These are phyloP conservation scores for Coemansia sp. DNA, from an alignment of 192 early-diverging fungal species.

Conservation along the genomic window DNA sequence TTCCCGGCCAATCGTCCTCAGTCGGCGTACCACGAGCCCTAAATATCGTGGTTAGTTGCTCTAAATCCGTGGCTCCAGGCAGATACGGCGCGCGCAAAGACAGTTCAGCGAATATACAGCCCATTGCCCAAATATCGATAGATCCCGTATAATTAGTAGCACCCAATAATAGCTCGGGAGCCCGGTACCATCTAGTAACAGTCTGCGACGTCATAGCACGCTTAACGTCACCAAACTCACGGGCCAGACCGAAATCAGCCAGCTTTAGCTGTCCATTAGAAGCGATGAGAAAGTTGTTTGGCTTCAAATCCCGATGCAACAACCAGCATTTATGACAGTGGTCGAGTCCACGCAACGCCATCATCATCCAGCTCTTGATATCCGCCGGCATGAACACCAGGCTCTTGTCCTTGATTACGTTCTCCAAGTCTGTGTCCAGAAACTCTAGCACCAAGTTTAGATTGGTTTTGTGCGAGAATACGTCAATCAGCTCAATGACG, in stretches of 20 bases:
- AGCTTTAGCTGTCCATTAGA: slow-evolving; percentile 91
- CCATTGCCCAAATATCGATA: slow-evolving; percentile 96
- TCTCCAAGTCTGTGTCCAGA: slow-evolving; percentile 93
- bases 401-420: slow-evolving; percentile 92
- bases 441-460: slow-evolving; percentile 94
- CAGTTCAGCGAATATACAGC: slow-evolving; percentile 98
- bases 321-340: slow-evolving; percentile 92
- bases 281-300: slow-evolving; percentile 82
- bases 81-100: slow-evolving; percentile 90
- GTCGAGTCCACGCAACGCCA: slow-evolving; percentile 90
- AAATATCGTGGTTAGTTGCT: slow-evolving; percentile 77
- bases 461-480: slow-evolving; percentile 89
- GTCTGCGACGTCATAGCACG: slow-evolving; percentile 91
- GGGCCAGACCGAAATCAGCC: slow-evolving; percentile 98
- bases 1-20: slow-evolving; percentile 81
- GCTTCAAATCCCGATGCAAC: slow-evolving; percentile 91
- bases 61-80: slow-evolving; percentile 79
- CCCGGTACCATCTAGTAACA: slow-evolving; percentile 96
- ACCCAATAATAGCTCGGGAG: slow-evolving; percentile 92
- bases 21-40: slow-evolving; percentile 80
- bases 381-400: slow-evolving; percentile 88
- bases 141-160: slow-evolving; percentile 84
- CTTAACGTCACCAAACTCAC: slow-evolving; percentile 86
- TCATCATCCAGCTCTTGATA: slow-evolving; percentile 97
- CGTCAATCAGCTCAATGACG: slow-evolving; percentile 91